Conservation (phyloP, 1,284 basidiomycete genomes). For the Cryptococcus hybrid region DNA sequence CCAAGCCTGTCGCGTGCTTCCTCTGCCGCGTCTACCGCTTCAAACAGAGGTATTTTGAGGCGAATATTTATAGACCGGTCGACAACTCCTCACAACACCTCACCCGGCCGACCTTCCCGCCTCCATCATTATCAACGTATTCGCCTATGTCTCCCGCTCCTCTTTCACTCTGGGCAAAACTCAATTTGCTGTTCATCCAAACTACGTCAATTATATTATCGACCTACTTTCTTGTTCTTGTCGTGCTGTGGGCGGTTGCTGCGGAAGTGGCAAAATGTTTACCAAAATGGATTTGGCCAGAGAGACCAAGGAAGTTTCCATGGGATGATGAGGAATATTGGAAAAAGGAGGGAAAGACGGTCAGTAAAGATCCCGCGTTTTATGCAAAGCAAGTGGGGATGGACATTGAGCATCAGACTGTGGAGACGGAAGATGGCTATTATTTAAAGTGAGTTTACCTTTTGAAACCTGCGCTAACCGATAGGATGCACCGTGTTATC, state of each 20-base stretch:
- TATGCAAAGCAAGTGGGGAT: constrained; percentile 59
- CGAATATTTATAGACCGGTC: constrained; percentile 49
- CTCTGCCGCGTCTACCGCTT: constrained; percentile 29
- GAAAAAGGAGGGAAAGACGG: constrained; percentile 52
- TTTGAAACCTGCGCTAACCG: not conserved
- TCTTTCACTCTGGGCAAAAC: constrained; percentile 26
- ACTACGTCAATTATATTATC: constrained; percentile 54
- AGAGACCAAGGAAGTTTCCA: constrained; percentile 36
- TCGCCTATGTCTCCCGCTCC: constrained; percentile 38
- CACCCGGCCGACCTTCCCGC: constrained; percentile 48
- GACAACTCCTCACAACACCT: constrained; percentile 46
- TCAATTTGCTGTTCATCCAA: constrained; percentile 53
- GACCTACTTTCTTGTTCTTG: constrained; percentile 54
- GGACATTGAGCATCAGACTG: constrained; percentile 58
- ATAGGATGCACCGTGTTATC: constrained; percentile 57
- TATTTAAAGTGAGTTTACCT: constrained; percentile 48
- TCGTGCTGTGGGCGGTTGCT: constrained; percentile 50
- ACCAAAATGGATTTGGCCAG: constrained; percentile 37
- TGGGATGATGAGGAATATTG: constrained; percentile 59
- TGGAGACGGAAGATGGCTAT: constrained; percentile 62
- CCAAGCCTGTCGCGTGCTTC: constrained; percentile 27
- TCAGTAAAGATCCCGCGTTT: constrained; percentile 58
- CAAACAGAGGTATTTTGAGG: constrained; percentile 35
- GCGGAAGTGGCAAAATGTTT: constrained; percentile 37
- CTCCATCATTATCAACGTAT: constrained; percentile 46